phyloP scores from a whole-genome alignment of 352 stramenopile genomes.

The Globisporangium parvum region DNA sequence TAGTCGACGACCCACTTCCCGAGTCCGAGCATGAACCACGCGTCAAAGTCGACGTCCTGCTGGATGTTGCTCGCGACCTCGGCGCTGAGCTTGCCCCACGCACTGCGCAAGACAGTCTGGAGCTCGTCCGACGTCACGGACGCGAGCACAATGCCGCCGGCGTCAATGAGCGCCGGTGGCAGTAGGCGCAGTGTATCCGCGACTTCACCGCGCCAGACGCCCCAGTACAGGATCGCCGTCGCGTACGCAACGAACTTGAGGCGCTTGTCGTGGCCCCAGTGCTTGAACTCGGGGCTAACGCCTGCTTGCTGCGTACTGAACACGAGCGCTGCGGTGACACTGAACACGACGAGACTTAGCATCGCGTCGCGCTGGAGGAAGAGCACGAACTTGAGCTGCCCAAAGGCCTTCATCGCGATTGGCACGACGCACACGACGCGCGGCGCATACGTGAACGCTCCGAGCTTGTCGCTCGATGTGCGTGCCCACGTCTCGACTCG shows the following conservation, averaged over 20 bases:
- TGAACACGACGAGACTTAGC: constrained; percentile 30
- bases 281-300: constrained; percentile 26
- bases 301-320: constrained; percentile 22
- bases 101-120: constrained; percentile 2
- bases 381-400: constrained; percentile 66
- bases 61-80: constrained; percentile 33
- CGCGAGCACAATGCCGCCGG: constrained; percentile 17
- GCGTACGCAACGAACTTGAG: constrained; percentile 64
- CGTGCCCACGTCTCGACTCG: constrained; percentile 43
- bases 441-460: constrained; percentile 47
- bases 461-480: constrained; percentile 60
- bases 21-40: constrained; percentile 63
- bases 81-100: constrained; percentile 7
- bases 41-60: constrained; percentile 58
- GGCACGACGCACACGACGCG: constrained; percentile 44
- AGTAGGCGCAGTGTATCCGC: constrained; percentile 41
- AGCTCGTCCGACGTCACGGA: constrained; percentile 3
- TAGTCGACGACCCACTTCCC: constrained; percentile 71
- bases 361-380: constrained; percentile 54
- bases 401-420: constrained; percentile 64
- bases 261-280: constrained; percentile 58
- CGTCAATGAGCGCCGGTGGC: constrained; percentile 58
- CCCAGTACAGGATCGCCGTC: constrained; percentile 52
- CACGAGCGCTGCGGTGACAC: constrained; percentile 29
- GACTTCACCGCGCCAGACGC: constrained; percentile 43